Evolutionary conservation across 1,139 yeast genomes (phyloP).

Genomic region (Protomyces arabidopsidicola): DNA sequence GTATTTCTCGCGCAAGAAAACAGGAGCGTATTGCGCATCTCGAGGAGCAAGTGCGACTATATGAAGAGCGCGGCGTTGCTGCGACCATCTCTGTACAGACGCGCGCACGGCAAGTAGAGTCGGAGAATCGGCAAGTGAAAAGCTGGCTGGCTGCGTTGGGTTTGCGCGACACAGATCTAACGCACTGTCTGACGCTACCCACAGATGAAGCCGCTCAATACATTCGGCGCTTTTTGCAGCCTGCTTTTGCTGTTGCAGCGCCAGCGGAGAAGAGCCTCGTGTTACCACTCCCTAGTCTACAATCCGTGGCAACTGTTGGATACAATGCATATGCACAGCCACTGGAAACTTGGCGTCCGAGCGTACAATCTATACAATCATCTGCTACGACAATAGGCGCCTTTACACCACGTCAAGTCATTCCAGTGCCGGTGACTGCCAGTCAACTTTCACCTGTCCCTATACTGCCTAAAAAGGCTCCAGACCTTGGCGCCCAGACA

Average conservation of each 20-base stretch:
- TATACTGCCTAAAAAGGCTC: background rate
- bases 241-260: background rate
- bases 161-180: conserved; percentile 3
- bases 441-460: background rate
- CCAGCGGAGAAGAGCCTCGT: background rate
- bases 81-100: conserved; percentile 64
- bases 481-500: background rate
- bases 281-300: background rate
- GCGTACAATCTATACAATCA: background rate
- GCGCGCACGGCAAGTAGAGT: conserved; percentile 79
- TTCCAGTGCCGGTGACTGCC: background rate
- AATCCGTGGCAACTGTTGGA: too few species aligned
- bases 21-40: conserved; percentile 16
- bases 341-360: too few species aligned
- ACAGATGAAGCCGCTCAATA: background rate
- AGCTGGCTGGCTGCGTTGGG: conserved; percentile 1
- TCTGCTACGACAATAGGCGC: background rate
- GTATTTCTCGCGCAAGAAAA: conserved; percentile 15
- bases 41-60: conserved; percentile 35
- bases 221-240: background rate
- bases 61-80: conserved; percentile 43
- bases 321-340: too few species aligned
- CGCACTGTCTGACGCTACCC: conserved; percentile 11
- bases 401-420: background rate
- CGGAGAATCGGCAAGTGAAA: conserved; percentile 3